Percentiles rank a stretch among this genome's conserved stretches.
Conservation (phyloP, 108 stramenopile genomes). For the Cyclotella choctawhatcheeana region DNA sequence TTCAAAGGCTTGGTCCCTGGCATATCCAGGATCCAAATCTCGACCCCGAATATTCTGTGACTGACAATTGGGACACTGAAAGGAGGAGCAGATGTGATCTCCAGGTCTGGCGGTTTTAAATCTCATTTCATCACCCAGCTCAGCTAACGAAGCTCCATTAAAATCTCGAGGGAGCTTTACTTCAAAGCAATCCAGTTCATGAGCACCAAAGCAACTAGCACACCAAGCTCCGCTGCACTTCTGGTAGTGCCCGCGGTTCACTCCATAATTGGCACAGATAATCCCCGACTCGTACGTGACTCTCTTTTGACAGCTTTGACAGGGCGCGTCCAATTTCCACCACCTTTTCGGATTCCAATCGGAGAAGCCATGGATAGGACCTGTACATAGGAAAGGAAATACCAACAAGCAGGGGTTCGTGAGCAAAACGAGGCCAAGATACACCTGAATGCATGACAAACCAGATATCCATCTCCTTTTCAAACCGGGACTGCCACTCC, state of each 20-base stretch:
- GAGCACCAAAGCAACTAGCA: constrained; percentile 13
- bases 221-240: constrained; percentile 30
- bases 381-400: constrained; percentile 31
- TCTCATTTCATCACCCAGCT: constrained; percentile 7
- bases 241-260: background rate
- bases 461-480: constrained; percentile 15
- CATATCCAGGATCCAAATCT: background rate
- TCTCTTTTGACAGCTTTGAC: constrained; percentile 5
- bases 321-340: constrained; percentile 14
- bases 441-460: constrained; percentile 8
- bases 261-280: constrained; percentile 35
- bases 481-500: constrained; percentile 3
- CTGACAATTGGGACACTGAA: constrained; percentile 36
- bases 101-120: constrained; percentile 6
- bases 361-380: background rate
- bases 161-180: constrained; percentile 17
- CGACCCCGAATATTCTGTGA: constrained; percentile 19
- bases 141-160: constrained; percentile 7
- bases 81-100: constrained; percentile 16
- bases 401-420: constrained; percentile 40
- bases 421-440: constrained; percentile 15
- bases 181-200: constrained; percentile 14
- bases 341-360: background rate
- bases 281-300: constrained; percentile 29
- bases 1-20: constrained; percentile 8